A percentile compares a stretch with the other conserved stretches of the same genome.
These are phyloP conservation scores for Rhypophila decipiens DNA, from an alignment of 495 filamentous ascomycete species.

Conservation along the genomic window DNA sequence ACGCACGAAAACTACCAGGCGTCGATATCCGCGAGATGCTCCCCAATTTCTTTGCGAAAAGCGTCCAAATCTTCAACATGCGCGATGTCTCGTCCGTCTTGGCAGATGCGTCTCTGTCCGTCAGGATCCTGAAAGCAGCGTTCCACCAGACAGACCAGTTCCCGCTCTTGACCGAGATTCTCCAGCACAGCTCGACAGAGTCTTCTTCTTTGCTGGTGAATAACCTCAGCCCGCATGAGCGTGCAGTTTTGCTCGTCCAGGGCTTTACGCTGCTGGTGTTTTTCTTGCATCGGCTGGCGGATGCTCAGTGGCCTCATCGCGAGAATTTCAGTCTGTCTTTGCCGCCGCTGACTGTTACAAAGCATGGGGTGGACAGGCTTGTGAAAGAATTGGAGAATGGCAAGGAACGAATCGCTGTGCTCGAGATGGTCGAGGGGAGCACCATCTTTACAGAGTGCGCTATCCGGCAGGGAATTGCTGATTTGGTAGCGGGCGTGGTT, in stretches of 20 bases:
- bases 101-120: slow-evolving; percentile 9
- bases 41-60: slow-evolving; percentile 24
- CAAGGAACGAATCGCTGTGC: slow-evolving; percentile 7
- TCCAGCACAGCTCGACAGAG: slow-evolving; percentile 15
- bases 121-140: slow-evolving; percentile 11
- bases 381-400: slow-evolving; percentile 10
- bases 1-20: slow-evolving; percentile 23
- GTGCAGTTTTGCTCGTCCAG: slow-evolving; percentile 21
- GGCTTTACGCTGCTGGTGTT: slow-evolving; percentile 15
- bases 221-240: slow-evolving; percentile 24
- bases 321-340: neutral
- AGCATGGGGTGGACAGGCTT: slow-evolving; percentile 5
- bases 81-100: slow-evolving; percentile 12
- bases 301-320: slow-evolving; percentile 20
- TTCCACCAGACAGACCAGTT: slow-evolving; percentile 12
- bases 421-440: slow-evolving; percentile 18
- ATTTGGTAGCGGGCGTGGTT: slow-evolving; percentile 17
- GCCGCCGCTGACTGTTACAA: slow-evolving; percentile 2
- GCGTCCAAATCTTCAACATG: slow-evolving; percentile 24
- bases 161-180: slow-evolving; percentile 13
- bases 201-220: slow-evolving; percentile 9
- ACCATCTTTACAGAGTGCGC: slow-evolving; percentile 18
- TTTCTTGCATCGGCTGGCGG: slow-evolving; percentile 23
- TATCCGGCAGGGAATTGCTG: slow-evolving; percentile 13
- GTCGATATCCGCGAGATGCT: slow-evolving; percentile 24